Percentiles rank a stretch among this genome's conserved stretches.
These are phyloP conservation scores for Daldinia vernicosa DNA, from an alignment of 495 filamentous ascomycete genomes.

Conservation along the genomic window DNA sequence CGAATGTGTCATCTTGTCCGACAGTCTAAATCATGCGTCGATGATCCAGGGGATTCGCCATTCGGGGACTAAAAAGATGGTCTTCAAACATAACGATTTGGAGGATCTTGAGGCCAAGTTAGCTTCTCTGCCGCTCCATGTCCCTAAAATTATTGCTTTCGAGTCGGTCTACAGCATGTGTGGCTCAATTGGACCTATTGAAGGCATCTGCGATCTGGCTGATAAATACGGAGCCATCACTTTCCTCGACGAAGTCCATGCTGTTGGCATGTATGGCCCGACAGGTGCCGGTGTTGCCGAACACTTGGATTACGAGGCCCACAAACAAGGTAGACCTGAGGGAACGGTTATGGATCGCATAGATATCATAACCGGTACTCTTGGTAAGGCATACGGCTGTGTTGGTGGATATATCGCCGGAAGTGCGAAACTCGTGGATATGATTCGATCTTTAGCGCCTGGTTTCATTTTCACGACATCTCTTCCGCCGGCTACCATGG, in stretches of 20 bases:
- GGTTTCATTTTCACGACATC: slow-evolving; percentile 99
- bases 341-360: slow-evolving; percentile 95
- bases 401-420: slow-evolving; percentile 98
- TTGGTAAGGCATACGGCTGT: slow-evolving; percentile 97
- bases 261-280: slow-evolving; percentile 98
- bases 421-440: slow-evolving; percentile 87
- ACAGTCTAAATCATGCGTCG: slow-evolving; percentile 95
- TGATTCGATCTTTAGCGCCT: slow-evolving; percentile 93
- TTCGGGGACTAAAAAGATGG: slow-evolving; percentile 93
- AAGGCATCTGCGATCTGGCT: slow-evolving; percentile 92
- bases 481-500: slow-evolving; percentile 95
- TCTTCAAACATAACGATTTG: slow-evolving; percentile 98
- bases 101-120: slow-evolving; percentile 89
- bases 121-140: slow-evolving; percentile 79
- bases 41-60: slow-evolving; percentile 99
- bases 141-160: slow-evolving; percentile 98
- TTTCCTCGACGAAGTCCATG: slow-evolving; percentile 98
- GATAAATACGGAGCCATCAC: slow-evolving; percentile 98
- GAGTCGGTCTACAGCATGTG: slow-evolving; percentile 99
- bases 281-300: slow-evolving; percentile 96
- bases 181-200: slow-evolving; percentile 94
- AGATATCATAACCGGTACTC: slow-evolving; percentile 96
- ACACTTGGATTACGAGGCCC: slow-evolving; percentile 92
- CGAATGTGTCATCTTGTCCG: slow-evolving; percentile 93
- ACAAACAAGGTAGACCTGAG: slow-evolving; percentile 68